Evolutionary conservation across 1,284 basidiomycete species (phyloP).

Genomic region (Acaromyces ingoldii): DNA sequence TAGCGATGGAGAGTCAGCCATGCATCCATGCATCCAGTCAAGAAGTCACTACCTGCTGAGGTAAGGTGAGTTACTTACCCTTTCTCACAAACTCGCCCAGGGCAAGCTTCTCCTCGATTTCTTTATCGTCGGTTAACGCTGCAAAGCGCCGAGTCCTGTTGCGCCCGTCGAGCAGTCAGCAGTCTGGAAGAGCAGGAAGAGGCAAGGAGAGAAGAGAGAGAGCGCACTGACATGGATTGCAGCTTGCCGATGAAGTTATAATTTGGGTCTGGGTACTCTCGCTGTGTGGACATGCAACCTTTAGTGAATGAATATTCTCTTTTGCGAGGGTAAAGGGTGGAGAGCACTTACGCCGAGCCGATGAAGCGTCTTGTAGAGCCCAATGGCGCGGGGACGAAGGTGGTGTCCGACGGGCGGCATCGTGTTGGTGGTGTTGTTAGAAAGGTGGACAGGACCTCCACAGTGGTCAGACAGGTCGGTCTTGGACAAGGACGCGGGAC

Average conservation of each 20-base stretch:
- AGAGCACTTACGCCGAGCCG: slow-evolving; percentile 29
- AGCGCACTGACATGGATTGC: slow-evolving; percentile 31
- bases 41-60: not conserved
- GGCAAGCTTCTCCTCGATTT: slow-evolving; percentile 39
- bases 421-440: too few species aligned
- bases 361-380: slow-evolving; percentile 47
- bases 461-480: too few species aligned
- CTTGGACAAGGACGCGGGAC: too few species aligned
- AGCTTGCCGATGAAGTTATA: slow-evolving; percentile 48
- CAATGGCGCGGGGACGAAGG: slow-evolving; percentile 41
- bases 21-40: too few species aligned
- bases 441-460: too few species aligned
- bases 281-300: not conserved
- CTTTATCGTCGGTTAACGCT: slow-evolving; percentile 39
- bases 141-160: slow-evolving; percentile 14
- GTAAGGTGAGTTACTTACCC: slow-evolving; percentile 22
- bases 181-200: too few species aligned
- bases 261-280: slow-evolving; percentile 49
- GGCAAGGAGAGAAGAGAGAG: too few species aligned
- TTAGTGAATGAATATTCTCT: too few species aligned
- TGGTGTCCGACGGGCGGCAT: slow-evolving; percentile 48
- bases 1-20: too few species aligned
- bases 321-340: not conserved
- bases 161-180: too few species aligned
- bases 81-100: slow-evolving; percentile 43